phyloP scores from a whole-genome alignment of 2,329 filamentous ascomycete genomes.

The Incumbomyces lentus region DNA sequence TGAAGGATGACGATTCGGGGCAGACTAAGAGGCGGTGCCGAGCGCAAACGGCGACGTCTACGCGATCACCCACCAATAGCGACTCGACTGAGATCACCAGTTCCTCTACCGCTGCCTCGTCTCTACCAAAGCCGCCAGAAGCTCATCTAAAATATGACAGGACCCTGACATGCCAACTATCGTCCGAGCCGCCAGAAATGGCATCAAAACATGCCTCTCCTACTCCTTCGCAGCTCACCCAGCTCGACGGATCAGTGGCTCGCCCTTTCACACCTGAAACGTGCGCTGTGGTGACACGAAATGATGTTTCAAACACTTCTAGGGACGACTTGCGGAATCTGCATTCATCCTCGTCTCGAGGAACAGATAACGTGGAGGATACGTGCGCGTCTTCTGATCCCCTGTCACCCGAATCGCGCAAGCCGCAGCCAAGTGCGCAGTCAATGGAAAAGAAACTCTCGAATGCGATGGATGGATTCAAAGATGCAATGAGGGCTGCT shows the following conservation, averaged over 20 bases:
- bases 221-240: neutral
- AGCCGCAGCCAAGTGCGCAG: conserved; percentile 67
- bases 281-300: neutral
- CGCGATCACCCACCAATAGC: neutral
- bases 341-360: neutral
- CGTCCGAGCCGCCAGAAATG: neutral
- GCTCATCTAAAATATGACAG: neutral
- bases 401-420: neutral
- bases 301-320: neutral
- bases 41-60: neutral
- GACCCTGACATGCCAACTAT: neutral
- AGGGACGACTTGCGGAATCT: neutral
- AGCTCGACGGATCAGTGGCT: neutral
- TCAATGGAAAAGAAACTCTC: conserved; percentile 75
- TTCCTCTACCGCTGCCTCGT: neutral
- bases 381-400: conserved; percentile 2
- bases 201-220: neutral
- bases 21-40: neutral
- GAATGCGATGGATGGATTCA: conserved; percentile 62
- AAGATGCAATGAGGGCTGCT: conserved; percentile 41
- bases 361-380: neutral
- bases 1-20: conserved; percentile 43
- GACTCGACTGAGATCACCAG: neutral
- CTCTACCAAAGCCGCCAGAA: neutral
- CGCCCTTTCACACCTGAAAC: neutral